Evolutionary conservation across 169 alveolate species (phyloP).

Genomic region (Cryptosporidium felis): DNA sequence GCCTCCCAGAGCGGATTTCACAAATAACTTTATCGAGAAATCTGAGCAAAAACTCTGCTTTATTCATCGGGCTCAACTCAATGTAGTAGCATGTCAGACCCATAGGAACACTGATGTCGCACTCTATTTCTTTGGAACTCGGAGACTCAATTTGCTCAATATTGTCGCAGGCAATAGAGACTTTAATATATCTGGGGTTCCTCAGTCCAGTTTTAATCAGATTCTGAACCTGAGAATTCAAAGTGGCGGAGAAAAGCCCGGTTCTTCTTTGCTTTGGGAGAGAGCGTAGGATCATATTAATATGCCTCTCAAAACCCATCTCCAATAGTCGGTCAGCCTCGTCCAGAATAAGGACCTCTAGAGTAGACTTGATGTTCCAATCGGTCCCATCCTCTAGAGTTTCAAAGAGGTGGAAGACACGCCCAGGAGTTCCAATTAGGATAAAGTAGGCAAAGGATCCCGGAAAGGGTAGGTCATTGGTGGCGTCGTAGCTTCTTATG

Average conservation of each 20-base stretch:
- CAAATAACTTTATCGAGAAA: slow-evolving; percentile 75
- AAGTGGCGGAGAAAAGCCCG: slow-evolving; percentile 94
- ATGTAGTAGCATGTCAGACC: slow-evolving; percentile 71
- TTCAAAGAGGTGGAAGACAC: slow-evolving; percentile 82
- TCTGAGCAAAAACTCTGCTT: slow-evolving; percentile 59
- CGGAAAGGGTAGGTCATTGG: background rate
- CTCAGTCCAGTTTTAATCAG: slow-evolving; percentile 88
- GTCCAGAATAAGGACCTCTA: slow-evolving; percentile 82
- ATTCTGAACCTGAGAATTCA: slow-evolving; percentile 83
- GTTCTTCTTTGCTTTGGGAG: slow-evolving; percentile 94
- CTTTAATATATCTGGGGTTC: slow-evolving; percentile 88
- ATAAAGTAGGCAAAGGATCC: slow-evolving; percentile 79
- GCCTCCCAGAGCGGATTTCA: background rate
- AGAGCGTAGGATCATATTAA: slow-evolving; percentile 80
- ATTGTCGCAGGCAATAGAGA: slow-evolving; percentile 45
- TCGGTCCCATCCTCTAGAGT: slow-evolving; percentile 70
- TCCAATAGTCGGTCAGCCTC: slow-evolving; percentile 94
- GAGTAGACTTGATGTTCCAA: slow-evolving; percentile 65
- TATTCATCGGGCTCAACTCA: slow-evolving; percentile 4
- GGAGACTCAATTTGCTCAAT: background rate
- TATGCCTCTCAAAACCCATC: slow-evolving; percentile 88
- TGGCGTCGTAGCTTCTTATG: slow-evolving; percentile 72
- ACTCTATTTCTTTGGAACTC: background rate
- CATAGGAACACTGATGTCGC: slow-evolving; percentile 64
- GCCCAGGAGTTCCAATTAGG: slow-evolving; percentile 91